phyloP scores from a whole-genome alignment of 345 rosid genomes.

The Nasturtium officinale region DNA sequence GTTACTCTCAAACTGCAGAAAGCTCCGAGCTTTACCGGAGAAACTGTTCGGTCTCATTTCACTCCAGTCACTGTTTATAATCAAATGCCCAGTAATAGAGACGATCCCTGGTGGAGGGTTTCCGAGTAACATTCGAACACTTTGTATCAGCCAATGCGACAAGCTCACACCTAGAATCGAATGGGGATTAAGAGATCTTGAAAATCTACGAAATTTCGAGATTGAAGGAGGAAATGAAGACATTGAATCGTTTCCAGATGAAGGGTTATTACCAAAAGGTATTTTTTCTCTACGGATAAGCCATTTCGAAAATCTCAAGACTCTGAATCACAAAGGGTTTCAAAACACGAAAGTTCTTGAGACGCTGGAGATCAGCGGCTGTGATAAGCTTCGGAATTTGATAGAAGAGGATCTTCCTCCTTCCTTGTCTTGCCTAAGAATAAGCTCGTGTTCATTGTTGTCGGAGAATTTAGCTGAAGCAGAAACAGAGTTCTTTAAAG shows the following conservation, averaged over 20 bases:
- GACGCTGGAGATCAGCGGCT: conserved; percentile 42
- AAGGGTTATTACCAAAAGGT: conserved; percentile 42
- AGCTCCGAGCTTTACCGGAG: conserved; percentile 46
- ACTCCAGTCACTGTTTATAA: conserved; percentile 39
- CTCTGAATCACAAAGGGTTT: conserved; percentile 37
- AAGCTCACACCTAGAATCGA: conserved; percentile 39
- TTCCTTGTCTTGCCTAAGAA: conserved; percentile 38
- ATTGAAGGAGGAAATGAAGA: conserved; percentile 42
- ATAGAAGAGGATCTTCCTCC: conserved; percentile 45
- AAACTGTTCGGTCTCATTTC: conserved; percentile 40
- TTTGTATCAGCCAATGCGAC: conserved; percentile 39
- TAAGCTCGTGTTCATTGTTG: conserved; percentile 39
- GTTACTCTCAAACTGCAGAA: conserved; percentile 44
- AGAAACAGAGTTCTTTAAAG: conserved; percentile 37
- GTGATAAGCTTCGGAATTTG: conserved; percentile 41
- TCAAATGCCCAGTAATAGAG: conserved; percentile 41
- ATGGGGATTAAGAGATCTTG: conserved; percentile 44
- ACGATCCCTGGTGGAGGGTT: conserved; percentile 44
- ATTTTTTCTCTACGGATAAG: conserved; percentile 39
- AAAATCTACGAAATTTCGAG: conserved; percentile 42
- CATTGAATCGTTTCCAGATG: conserved; percentile 46
- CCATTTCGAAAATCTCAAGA: conserved; percentile 29
- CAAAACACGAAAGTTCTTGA: conserved; percentile 30
- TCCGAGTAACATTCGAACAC: conserved; percentile 38
- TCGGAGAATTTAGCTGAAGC: conserved; percentile 17